Base-by-base conservation (phyloP, 2,329 filamentous ascomycete genomes). In the Fusarium sarcochroum region DNA sequence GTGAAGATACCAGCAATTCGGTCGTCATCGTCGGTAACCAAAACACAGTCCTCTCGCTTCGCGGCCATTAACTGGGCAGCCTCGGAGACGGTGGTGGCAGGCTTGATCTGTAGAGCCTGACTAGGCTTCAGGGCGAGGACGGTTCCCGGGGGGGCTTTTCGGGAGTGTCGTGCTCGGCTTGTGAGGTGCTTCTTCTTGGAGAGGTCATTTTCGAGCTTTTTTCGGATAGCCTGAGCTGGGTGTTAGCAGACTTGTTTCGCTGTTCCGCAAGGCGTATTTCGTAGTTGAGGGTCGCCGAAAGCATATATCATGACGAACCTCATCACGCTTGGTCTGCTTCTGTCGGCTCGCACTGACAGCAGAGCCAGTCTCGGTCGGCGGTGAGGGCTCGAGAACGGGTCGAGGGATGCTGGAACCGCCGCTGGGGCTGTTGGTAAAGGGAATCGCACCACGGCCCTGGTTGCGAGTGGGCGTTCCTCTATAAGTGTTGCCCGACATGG, bases 1-100 rank as follows among this genome's bases (percentile, higher is more conserved):
- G 96, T 99, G 80, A 99, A 99, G 79, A 99, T 99, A 82, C 96
- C 96, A 44, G 96, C 93, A 81, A 99, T 99, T 46, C 96, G 89
- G 76, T 99, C 96, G 80, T 99, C 94, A 70, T 98, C 95, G 79
- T 99, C 96, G 41, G 96, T 99, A 23, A 99, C 96, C 64, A 99
- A 84, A 38, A 99, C 96, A 76, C 96, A 99, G 80, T 99, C 96
- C 81, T 99, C 96, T 75, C 96, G 89, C 87, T 99, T 99, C 50
- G 96, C 96, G 57, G 96, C 96, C 96, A 99, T 99, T 77, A 99
- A 85, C 84, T 99, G 96, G 40, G 96, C 96, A 48, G 96, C 96
- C 82, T 99, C 96, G 68, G 96, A 91, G 58, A 99, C 95, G 49
- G 93, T 97, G 25, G 94, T 98, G 69, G 86, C 88, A 52, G 96